Evolutionary conservation across 495 filamentous ascomycete species (phyloP), one percentile per base, ranked within the genome.

Genomic region (Neurospora sp.): DNA sequence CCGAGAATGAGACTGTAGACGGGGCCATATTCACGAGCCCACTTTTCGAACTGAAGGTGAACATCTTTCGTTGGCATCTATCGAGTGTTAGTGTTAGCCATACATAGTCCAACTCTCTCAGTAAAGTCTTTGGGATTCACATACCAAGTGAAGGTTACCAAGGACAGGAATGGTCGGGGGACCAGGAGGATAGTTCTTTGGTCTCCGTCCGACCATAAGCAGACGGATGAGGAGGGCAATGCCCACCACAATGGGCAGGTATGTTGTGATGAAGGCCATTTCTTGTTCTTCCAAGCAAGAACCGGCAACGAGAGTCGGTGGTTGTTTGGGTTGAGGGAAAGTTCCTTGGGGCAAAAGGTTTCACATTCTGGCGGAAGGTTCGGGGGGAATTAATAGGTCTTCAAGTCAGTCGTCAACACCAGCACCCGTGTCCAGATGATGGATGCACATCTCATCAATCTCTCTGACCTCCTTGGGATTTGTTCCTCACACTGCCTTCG

Each of bases 1-100:
- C 81, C 82, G 27, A 84, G 78, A 48, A 84, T 84, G 41, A 84
- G 75, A 35, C 78, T 80, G 76, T 82, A 83, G 40, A 83, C 76
- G 1, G 82, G 82, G 40, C 82, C 82, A 73, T 82, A 83, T 62
- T 81, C 76, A n/a, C 77, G 71, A 37, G 78, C 82, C 82, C 81
- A 83, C 54, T 79, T 81, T 70, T 80, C 75, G 69, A 83, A 82
- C 42, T 82, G 81, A 20, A 82, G 73, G 76, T 83, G 78, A 10
- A 73, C 74, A 76, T 82, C 76, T 4, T 59, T 70, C 18, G 37
- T 77, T 12, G 80, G 79, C 76, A 83, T 80, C 75, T 78, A 72
- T 7, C 4, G 27, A 8, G 11, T 14, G 20, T 66, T 37, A 66
- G 54, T 14, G 20, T 66, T 37, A 66, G 54, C 54, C 5, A 35